Evolutionary conservation across 768 basidiomycete genomes (phyloP).

Genomic region (Gloeopeniophorella convolvens): DNA sequence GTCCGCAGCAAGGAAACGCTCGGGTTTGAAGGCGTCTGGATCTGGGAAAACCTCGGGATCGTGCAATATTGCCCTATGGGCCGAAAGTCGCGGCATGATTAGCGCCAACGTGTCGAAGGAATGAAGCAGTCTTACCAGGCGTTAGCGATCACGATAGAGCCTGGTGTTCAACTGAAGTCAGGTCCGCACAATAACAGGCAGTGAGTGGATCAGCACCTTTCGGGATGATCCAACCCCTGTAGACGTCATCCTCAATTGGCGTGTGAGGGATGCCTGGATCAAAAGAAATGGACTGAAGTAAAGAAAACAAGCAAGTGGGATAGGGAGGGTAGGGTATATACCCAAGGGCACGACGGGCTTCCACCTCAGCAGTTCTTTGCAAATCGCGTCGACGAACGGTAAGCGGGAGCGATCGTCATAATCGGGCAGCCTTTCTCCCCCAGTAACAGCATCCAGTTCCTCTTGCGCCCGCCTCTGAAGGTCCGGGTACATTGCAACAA

Average conservation of each 20-base stretch:
- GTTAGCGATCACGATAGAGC: conserved; percentile 23
- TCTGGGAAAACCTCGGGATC: conserved; percentile 21
- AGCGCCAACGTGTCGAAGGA: neutral
- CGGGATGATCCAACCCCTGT: conserved; percentile 25
- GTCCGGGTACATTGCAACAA: conserved; percentile 24
- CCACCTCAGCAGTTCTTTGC: conserved; percentile 26
- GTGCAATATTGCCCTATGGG: conserved; percentile 24
- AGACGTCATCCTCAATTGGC: conserved; percentile 22
- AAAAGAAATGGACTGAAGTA: neutral
- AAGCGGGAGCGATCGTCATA: conserved; percentile 23
- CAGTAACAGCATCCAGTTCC: conserved; percentile 26
- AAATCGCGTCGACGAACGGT: conserved; percentile 23
- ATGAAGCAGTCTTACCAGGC: conserved; percentile 15
- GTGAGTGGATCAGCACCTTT: conserved; percentile 24
- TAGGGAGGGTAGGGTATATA: neutral
- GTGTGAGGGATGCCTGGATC: conserved; percentile 20
- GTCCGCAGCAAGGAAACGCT: conserved; percentile 18
- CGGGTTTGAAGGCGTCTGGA: conserved; percentile 22
- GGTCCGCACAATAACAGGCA: neutral
- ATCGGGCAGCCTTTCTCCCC: conserved; percentile 25
- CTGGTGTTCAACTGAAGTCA: no score
- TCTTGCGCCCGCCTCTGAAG: conserved; percentile 24
- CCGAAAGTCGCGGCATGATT: no score
- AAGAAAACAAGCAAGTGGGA: neutral
- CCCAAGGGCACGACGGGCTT: conserved; percentile 21